Base-by-base conservation (phyloP, 2,329 filamentous ascomycete genomes). In the Fusarium keratoplasticum region DNA sequence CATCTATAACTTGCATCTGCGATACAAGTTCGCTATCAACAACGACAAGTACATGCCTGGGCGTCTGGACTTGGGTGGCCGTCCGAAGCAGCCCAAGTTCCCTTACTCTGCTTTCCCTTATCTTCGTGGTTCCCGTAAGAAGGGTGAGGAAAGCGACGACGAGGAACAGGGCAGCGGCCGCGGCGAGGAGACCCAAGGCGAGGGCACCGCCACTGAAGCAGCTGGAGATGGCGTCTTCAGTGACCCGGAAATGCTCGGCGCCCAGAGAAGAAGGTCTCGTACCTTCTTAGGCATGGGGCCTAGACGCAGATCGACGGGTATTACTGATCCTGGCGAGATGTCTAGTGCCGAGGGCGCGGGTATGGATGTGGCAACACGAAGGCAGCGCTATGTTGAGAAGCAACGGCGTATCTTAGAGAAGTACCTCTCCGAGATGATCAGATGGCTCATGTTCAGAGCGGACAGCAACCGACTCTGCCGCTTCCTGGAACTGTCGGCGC, bases 381-480 rank as follows among this genome's bases (percentile, higher is more conserved):
- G 82, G 52, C 86, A 86, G 75, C 86, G 92, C 66, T 97, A 96
- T 76, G 90, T 94, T 44, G 94, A 97, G 77, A 91, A 90, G 71
- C 95, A 98, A 82, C 90, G 96, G 66, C 93, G 91, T 77, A 94
- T 94, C 80, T 86, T 99, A 35, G 96, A 98, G 81, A 91, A 91
- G 58, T 99, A 99, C 81, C 86, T 99, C 22, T 94, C 96, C 73
- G 93, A 96, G 78, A 95, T 98, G 91, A 96, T 98, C 69, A 92
- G 94, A 64, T 98, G 96, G 89, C 91, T 99, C 77, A 98, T 99
- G 83, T 99, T 99, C 84, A 91, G 96, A 54, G 92, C 96, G 8
- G 96, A 98, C 82, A 98, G 95, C 84, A 98, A 98, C 79, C 91
- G 96, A 11, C 87, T 99, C 5, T 99, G 96, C 84, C 96, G 97